Evolutionary conservation across 768 basidiomycete genomes (phyloP).

Genomic region (Dentipellis sp.): DNA sequence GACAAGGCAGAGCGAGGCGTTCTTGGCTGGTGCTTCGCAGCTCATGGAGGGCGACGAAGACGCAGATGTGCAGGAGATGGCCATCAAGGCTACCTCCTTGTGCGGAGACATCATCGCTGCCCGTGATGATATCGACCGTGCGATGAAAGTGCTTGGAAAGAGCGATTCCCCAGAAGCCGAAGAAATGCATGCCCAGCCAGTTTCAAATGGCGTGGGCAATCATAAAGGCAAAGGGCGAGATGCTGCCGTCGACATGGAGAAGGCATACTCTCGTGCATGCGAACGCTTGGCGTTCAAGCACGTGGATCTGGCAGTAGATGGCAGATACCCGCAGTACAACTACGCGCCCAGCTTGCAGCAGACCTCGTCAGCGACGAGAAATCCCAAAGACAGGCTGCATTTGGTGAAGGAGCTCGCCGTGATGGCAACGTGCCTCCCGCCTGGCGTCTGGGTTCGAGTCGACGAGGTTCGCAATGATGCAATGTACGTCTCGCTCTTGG

Average conservation of each 20-base stretch:
- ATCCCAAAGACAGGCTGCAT: slow-evolving; percentile 38
- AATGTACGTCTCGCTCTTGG: slow-evolving; percentile 27
- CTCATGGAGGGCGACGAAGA: slow-evolving; percentile 25
- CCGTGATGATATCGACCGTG: slow-evolving; percentile 38
- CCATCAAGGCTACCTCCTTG: slow-evolving; percentile 33
- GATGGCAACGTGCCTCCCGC: slow-evolving; percentile 45
- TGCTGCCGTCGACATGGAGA: slow-evolving; percentile 26
- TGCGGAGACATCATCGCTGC: slow-evolving; percentile 46
- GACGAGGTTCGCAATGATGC: slow-evolving; percentile 51
- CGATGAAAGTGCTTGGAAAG: slow-evolving; percentile 31
- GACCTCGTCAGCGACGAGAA: slow-evolving; percentile 31
- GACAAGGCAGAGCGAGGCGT: slow-evolving; percentile 40
- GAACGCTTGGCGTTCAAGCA: slow-evolving; percentile 40
- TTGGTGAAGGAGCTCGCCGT: slow-evolving; percentile 49
- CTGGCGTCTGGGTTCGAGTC: slow-evolving; percentile 46
- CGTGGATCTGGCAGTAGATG: slow-evolving; percentile 22
- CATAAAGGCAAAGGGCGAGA: slow-evolving; percentile 26
- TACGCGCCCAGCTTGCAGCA: slow-evolving; percentile 7
- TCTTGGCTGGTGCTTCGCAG: slow-evolving; percentile 34
- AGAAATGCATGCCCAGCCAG: background rate
- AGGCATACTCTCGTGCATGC: slow-evolving; percentile 33
- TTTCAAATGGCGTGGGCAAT: slow-evolving; percentile 2
- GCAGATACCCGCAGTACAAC: background rate
- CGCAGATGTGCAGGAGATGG: slow-evolving; percentile 26
- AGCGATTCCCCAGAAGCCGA: background rate